Conservation (phyloP, 2,329 filamentous ascomycete genomes). For the Arthrobotrys megalospora region DNA sequence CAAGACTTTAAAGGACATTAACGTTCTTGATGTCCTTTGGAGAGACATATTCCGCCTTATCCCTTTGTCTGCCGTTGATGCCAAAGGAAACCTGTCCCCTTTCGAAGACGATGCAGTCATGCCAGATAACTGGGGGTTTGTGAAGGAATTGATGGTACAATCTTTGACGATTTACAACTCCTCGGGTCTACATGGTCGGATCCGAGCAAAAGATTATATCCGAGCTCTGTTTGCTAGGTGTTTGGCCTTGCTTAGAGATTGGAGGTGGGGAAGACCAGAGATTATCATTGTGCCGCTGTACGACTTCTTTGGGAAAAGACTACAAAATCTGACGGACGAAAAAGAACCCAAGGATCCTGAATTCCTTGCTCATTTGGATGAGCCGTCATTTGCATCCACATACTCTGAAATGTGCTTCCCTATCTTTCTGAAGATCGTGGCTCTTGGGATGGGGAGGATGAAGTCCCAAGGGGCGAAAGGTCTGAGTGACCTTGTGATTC, state of each 20-base stretch:
- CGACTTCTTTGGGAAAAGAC: conserved; percentile 77
- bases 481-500: conserved; percentile 75
- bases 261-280: conserved; percentile 75
- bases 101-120: conserved; percentile 60
- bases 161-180: conserved; percentile 75
- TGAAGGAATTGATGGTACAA: conserved; percentile 73
- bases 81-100: conserved; percentile 70
- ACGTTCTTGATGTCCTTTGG: conserved; percentile 73
- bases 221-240: conserved; percentile 75
- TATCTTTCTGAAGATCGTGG: conserved; percentile 77
- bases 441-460: conserved; percentile 73
- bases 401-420: conserved; percentile 77
- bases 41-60: conserved; percentile 74
- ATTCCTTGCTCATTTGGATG: conserved; percentile 74
- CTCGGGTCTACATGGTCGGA: conserved; percentile 64
- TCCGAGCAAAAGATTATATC: conserved; percentile 63
- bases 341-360: conserved; percentile 75
- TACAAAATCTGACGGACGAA: conserved; percentile 77
- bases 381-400: conserved; percentile 70
- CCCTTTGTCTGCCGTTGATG: conserved; percentile 75
- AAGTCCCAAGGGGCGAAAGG: conserved; percentile 72
- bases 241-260: conserved; percentile 75
- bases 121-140: conserved; percentile 75
- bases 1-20: conserved; percentile 24
- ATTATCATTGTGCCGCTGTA: conserved; percentile 75